Base-by-base conservation (phyloP, 1,284 basidiomycete genomes). In the Peniophora sp. region DNA sequence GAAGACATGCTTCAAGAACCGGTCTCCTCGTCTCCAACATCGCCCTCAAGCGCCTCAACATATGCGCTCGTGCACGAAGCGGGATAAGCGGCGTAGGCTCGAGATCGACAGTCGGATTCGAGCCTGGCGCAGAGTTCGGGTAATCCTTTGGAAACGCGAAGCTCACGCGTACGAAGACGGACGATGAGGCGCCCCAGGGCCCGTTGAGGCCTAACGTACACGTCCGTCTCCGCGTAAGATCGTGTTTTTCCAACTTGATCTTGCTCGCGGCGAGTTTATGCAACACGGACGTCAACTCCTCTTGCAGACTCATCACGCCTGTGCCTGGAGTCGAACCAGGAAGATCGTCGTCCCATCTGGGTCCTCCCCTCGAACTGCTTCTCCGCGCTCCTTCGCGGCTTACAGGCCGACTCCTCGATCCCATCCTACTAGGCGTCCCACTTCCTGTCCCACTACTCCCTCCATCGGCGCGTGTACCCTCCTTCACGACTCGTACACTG, bases 81-180 rank as follows among this genome's bases (percentile, higher is more conserved):
- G 86, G 80, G 48, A 96, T 87, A 2, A 92, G 74, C 0, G 89
- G 85, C 56, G 81, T 92, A 23, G 83, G 80, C 60, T 96, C 92
- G 2, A 97, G 74, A 51, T 93, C 90, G 45, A 95, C 79, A 2
- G 75, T 76, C 0, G 92, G 92, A 0, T 79, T 81, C 16, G 88
- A 85, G 3, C 77, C 71, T 0, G 83, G 79, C 49, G 59, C 56
- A 0, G 72, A 72, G 20, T 81, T 75, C 0, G 93, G 92, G 61
- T 97, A 97, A 46, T 81, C 79, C 27, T 80, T 75, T 1, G 94
- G 93, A 63, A 97, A 97, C 1, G 82, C 83, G 69, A 96, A 95
- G 3, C 90, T 87, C n/a, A 95, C 81, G 1, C 94, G 83, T 50
- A 96, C 83, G 69, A 91, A 93, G 3, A 88, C 84, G 19, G 78